phyloP scores from a whole-genome alignment of 805 yeast genomes.

The Dipodascus albidus region DNA sequence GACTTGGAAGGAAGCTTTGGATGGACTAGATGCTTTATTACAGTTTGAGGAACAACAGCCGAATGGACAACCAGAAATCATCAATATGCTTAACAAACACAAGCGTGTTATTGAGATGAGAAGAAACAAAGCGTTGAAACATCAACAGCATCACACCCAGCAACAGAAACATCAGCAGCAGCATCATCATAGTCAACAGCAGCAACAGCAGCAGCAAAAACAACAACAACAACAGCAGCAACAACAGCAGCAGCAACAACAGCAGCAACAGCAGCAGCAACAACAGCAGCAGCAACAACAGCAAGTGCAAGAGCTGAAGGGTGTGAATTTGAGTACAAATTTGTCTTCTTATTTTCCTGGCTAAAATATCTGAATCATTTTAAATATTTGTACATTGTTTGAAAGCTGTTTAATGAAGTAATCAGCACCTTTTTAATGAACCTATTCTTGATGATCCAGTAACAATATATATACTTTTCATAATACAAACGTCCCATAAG shows the following conservation, averaged over 20 bases:
- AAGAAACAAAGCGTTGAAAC: not conserved
- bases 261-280: slow-evolving; percentile 25
- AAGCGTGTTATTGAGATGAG: not conserved
- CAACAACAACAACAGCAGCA: not conserved
- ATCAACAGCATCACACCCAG: not conserved
- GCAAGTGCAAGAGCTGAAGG: slow-evolving; percentile 11
- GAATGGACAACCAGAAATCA: not conserved
- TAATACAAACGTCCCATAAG: too few species aligned
- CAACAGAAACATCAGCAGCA: not conserved
- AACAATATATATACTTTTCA: too few species aligned
- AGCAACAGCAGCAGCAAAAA: not conserved
- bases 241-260: slow-evolving; percentile 8
- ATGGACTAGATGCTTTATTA: not conserved
- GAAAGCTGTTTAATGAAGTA: too few species aligned
- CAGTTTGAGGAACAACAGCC: slow-evolving; percentile 2
- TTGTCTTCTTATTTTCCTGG: not conserved
- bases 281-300: slow-evolving; percentile 30
- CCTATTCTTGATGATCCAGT: too few species aligned
- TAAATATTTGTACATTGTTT: too few species aligned
- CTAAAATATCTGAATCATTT: not conserved
- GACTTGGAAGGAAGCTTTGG: not conserved
- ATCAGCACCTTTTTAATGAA: too few species aligned
- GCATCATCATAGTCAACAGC: not conserved
- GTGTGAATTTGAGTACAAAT: not conserved
- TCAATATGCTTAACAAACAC: not conserved